Evolutionary conservation across 1,139 yeast genomes (phyloP), one percentile per base, ranked within the genome.

Genomic region (Magnusiomyces suaveolens): DNA sequence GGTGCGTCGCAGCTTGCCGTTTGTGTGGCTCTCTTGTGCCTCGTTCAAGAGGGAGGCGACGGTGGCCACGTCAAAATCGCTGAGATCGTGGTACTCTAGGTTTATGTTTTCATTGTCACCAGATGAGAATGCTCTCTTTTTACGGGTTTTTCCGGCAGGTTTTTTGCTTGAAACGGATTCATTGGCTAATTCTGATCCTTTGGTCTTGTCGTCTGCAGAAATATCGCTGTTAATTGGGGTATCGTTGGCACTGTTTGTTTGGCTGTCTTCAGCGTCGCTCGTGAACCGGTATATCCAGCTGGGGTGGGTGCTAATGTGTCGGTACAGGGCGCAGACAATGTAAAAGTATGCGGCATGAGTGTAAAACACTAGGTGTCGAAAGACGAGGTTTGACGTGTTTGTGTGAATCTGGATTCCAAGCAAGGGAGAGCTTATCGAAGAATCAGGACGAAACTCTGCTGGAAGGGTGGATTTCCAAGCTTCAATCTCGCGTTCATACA

Each of bases 251-350:
- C 41, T 16, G 38, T 20, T 36, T 32, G 43, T 26, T 46, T 16
- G 6, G 18, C 43, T 32, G 2, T 29, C 39, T 14, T 38, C 46
- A n/a, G 39, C 16, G 1, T 44, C 12, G 18, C 1, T n/a, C 6
- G 57, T 48, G 18, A 60, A 52, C 16, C 55, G 33, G 48, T 60
- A 57, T 3, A 63, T 55, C 66, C 67, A 63, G 6, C 69, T 59
- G 1, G 69, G 68, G 46, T 66, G 64, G 57, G 63, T 64, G 3
- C 69, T 66, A 10, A 67, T 64, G n/a, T 63, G 54, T 14, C 70
- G 63, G 54, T 64, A 65, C 25, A 68, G 57, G 6, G 62, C 59
- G 10, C 62, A 53, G 20, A 62, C 41, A 32, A 66, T 50, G 52
- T 63, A 65, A 54, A 63, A 63, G 54, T 63, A 68, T 14, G 58